Evolutionary conservation across 192 early-diverging fungal genomes (phyloP).

Genomic region (Coemansia sp.): DNA sequence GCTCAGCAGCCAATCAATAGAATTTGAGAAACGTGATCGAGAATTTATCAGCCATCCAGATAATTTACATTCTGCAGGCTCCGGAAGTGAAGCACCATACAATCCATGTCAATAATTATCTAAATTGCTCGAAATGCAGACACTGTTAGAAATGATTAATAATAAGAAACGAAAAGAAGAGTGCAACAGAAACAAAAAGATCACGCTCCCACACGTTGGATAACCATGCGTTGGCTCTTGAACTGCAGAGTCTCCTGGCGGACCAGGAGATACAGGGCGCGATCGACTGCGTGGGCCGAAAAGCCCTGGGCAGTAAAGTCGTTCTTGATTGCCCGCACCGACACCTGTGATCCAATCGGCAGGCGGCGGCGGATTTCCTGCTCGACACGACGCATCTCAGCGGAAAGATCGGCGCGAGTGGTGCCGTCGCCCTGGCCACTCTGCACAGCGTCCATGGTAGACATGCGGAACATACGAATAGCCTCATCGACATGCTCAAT

Average conservation of each 20-base stretch:
- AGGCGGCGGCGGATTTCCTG: conserved; percentile 81
- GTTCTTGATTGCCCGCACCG: conserved; percentile 61
- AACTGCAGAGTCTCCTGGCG: conserved; percentile 80
- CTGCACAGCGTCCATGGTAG: conserved; percentile 96
- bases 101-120: too few relatives aligned
- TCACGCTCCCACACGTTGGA: conserved; percentile 56
- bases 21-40: too few relatives aligned
- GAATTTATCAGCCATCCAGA: too few relatives aligned
- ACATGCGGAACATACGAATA: conserved; percentile 94
- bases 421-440: conserved; percentile 80
- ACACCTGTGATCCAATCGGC: conserved; percentile 81
- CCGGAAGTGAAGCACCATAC: too few relatives aligned
- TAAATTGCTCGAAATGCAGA: too few relatives aligned
- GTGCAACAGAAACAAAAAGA: background rate
- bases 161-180: too few relatives aligned
- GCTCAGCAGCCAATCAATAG: too few relatives aligned
- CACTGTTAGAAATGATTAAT: too few relatives aligned
- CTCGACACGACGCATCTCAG: conserved; percentile 79
- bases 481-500: conserved; percentile 95
- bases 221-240: conserved; percentile 68
- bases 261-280: conserved; percentile 79
- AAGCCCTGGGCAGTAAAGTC: conserved; percentile 58
- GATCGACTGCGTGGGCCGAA: conserved; percentile 59
- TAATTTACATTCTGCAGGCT: too few relatives aligned
- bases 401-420: conserved; percentile 68